Conservation (phyloP, 1,284 basidiomycete species). For the Ustilago sp. region DNA sequence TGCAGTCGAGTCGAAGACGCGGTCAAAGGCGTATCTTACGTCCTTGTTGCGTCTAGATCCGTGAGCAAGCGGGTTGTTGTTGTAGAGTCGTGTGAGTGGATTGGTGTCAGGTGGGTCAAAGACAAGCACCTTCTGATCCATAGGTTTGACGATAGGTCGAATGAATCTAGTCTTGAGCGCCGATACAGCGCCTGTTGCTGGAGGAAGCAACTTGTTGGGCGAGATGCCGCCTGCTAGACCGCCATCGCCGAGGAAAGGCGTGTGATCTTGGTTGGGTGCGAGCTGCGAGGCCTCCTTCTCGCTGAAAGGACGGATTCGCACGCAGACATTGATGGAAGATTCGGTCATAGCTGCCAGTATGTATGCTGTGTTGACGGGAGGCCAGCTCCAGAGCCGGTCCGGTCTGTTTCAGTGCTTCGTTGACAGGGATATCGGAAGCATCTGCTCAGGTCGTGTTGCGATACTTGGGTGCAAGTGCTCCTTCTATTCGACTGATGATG, state of each 20-base stretch:
- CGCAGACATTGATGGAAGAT: slow-evolving; percentile 55
- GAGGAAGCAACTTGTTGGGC: slow-evolving; percentile 47
- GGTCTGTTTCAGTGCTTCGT: neutral
- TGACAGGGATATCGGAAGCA: neutral
- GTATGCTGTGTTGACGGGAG: slow-evolving; percentile 3
- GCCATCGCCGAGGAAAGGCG: slow-evolving; percentile 69
- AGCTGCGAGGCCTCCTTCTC: slow-evolving; percentile 61
- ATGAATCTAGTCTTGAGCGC: slow-evolving; percentile 56
- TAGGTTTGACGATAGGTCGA: slow-evolving; percentile 64
- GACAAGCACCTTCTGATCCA: slow-evolving; percentile 68
- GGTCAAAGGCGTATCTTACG: slow-evolving; percentile 68
- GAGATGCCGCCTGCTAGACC: slow-evolving; percentile 60
- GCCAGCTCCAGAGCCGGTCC: slow-evolving; percentile 21
- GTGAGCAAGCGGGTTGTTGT: slow-evolving; percentile 29
- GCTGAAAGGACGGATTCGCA: slow-evolving; percentile 68
- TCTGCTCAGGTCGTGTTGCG: neutral
- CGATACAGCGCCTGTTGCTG: slow-evolving; percentile 19
- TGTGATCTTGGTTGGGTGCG: slow-evolving; percentile 56
- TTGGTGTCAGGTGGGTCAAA: slow-evolving; percentile 67
- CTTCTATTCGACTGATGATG: neutral
- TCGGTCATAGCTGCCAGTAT: slow-evolving; percentile 24
- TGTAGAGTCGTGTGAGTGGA: slow-evolving; percentile 54
- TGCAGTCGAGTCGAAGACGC: slow-evolving; percentile 62
- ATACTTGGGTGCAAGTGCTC: neutral
- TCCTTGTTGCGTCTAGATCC: slow-evolving; percentile 55